These are phyloP conservation scores for Cylindrodendrum hubeiense DNA, from an alignment of 2,329 filamentous ascomycete species.

Conservation along the genomic window DNA sequence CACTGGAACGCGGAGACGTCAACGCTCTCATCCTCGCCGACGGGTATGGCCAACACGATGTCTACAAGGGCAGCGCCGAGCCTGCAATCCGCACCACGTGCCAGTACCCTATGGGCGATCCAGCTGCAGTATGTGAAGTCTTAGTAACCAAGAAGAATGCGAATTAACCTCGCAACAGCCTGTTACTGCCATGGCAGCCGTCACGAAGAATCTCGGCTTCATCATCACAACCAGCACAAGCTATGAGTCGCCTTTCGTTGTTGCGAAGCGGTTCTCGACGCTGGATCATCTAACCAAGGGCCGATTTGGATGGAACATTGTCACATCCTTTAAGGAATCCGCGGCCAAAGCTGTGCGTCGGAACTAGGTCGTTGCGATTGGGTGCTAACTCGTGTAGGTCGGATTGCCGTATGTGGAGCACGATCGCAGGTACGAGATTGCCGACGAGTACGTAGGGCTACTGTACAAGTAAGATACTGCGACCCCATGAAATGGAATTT, in stretches of 20 bases:
- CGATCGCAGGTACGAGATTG: background rate
- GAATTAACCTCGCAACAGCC: background rate
- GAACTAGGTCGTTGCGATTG: background rate
- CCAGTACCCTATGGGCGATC: slow-evolving; percentile 57
- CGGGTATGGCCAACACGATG: slow-evolving; percentile 57
- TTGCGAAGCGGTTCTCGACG: slow-evolving; percentile 9
- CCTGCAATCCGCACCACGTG: slow-evolving; percentile 49
- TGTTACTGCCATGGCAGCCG: slow-evolving; percentile 13
- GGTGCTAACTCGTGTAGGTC: background rate
- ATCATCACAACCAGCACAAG: slow-evolving; percentile 9
- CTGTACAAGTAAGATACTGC: background rate
- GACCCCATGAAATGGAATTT: background rate
- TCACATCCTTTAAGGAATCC: slow-evolving; percentile 3
- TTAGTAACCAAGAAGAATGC: too few relatives aligned
- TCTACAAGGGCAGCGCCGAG: slow-evolving; percentile 24
- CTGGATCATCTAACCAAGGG: slow-evolving; percentile 11
- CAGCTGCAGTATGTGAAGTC: slow-evolving; percentile 25
- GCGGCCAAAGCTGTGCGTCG: background rate
- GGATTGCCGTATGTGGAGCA: background rate
- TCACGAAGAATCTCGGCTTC: slow-evolving; percentile 16
- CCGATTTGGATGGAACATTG: slow-evolving; percentile 7
- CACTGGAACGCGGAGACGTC: slow-evolving; percentile 59
- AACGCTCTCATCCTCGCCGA: slow-evolving; percentile 65
- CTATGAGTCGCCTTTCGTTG: background rate
- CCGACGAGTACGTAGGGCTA: background rate